Base-by-base conservation (phyloP, 2,329 filamentous ascomycete species). In the Aspergillus costaricaensis region DNA sequence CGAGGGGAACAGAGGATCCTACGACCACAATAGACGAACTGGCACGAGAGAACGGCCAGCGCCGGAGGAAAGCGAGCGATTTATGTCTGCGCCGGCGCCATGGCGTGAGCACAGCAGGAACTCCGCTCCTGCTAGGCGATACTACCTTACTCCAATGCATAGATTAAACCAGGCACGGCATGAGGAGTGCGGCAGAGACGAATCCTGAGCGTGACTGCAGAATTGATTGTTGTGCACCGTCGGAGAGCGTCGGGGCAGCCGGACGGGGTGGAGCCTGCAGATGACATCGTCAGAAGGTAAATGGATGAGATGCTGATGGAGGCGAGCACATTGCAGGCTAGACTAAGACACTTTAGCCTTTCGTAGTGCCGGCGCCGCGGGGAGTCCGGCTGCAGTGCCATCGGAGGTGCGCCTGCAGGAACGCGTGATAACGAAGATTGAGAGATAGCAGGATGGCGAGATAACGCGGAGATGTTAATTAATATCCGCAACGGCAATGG, bases 201-300 rank as follows among this genome's bases (percentile, higher is more conserved):
- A 49, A 49, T 49, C 7, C 23, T 21, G 14, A 15, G 21, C 15
- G 44, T 27, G 44, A 15, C 15, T 49, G 44, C 44, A 21, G 44
- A 44, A 14, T 25, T 19, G 25, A 27, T n/a, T 49, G 19, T 27
- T 49, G 44, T 25, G 47, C 32, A 36, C 47, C 47, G 47, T 30
- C 47, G 47, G 47, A 50, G 47, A 50, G 47, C 47, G 47, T 50
- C 47, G 47, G 47, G 47, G 47, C 10, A 5, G 47, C 47, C 47
- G 47, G n/a, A 21, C 19, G 44, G 47, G 47, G 47, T 50, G 47
- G 25, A 50, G 47, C 23, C 14, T 32, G 47, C 47, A 50, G 47
- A 30, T 50, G 47, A 50, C 47, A 50, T 50, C 25, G 47, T 50
- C 47, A 32, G 47, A 27, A 50, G 47, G 12, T 10, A 17, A 27